Evolutionary conservation across 441 rosid species (phyloP).

Genomic region (Populus tomentosa): DNA sequence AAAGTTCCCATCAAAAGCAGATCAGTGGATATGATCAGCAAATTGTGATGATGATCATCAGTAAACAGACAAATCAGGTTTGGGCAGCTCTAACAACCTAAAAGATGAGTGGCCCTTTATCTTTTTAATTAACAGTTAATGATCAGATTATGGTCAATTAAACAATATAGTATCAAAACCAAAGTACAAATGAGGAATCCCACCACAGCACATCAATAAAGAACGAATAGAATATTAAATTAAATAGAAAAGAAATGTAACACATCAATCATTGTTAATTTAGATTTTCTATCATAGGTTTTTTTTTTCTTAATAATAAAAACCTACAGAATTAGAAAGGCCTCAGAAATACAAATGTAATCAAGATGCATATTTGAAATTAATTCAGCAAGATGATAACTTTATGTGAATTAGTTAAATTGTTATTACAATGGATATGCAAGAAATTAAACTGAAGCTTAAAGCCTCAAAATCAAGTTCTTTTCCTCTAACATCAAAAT

Average conservation of each 20-base stretch:
- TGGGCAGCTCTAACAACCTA: slow-evolving; percentile 24
- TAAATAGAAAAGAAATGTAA: too few relatives aligned
- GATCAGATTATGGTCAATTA: slow-evolving; percentile 12
- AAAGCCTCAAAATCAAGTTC: slow-evolving; percentile 7
- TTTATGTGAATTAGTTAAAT: slow-evolving; percentile 17
- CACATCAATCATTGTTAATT: neutral
- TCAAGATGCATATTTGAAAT: slow-evolving; percentile 6
- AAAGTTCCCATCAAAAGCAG: slow-evolving; percentile 36
- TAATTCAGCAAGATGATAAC: slow-evolving; percentile 21
- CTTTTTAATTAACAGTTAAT: slow-evolving; percentile 15
- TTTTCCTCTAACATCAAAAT: slow-evolving; percentile 11
- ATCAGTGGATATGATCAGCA: slow-evolving; percentile 20
- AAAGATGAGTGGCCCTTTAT: slow-evolving; percentile 20
- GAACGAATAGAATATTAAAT: neutral
- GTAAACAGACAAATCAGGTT: slow-evolving; percentile 16
- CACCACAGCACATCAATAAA: slow-evolving; percentile 5
- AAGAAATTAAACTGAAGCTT: slow-evolving; percentile 20
- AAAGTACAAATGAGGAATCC: slow-evolving; percentile 11
- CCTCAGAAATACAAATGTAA: neutral
- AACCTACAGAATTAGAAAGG: neutral
- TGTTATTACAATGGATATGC: slow-evolving; percentile 20
- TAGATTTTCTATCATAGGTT: neutral
- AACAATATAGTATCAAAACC: neutral
- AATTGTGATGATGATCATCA: slow-evolving; percentile 14
- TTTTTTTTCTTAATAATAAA: neutral